These are phyloP conservation scores for Fomitopsis schrenkii DNA, from an alignment of 1,284 basidiomycete species.

Conservation along the genomic window DNA sequence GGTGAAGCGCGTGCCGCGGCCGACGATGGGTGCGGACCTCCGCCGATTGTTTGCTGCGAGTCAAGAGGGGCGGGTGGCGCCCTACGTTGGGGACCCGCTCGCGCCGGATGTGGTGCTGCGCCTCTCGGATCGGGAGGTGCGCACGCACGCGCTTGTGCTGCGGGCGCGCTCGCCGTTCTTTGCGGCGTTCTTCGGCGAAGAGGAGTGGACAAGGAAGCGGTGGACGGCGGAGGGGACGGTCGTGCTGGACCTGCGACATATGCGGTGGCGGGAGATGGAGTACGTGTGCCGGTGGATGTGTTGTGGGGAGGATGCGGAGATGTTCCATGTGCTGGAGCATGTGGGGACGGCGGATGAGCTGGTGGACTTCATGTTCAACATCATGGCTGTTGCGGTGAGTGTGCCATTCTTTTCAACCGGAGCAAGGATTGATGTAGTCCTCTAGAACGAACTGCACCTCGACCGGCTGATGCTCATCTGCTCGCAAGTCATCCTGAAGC, in stretches of 20 bases:
- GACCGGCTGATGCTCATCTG: slow-evolving; percentile 85
- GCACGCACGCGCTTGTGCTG: slow-evolving; percentile 73
- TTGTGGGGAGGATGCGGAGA: slow-evolving; percentile 67
- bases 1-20: slow-evolving; percentile 42
- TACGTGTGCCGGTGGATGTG: slow-evolving; percentile 82
- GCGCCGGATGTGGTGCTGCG: slow-evolving; percentile 73
- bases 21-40: slow-evolving; percentile 50
- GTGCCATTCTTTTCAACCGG: not conserved
- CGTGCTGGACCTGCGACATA: slow-evolving; percentile 68
- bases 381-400: slow-evolving; percentile 81
- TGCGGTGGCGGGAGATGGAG: slow-evolving; percentile 73
- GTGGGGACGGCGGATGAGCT: slow-evolving; percentile 70
- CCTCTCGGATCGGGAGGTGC: slow-evolving; percentile 67
- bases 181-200: slow-evolving; percentile 79
- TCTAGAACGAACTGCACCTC: slow-evolving; percentile 84
- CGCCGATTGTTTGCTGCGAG: slow-evolving; percentile 32
- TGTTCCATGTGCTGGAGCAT: slow-evolving; percentile 78
- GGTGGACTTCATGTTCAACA: slow-evolving; percentile 85
- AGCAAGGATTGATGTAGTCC: not conserved
- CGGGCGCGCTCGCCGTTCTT: slow-evolving; percentile 87
- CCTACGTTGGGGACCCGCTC: slow-evolving; percentile 22
- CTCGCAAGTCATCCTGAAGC: slow-evolving; percentile 67
- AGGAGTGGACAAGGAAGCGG: slow-evolving; percentile 74
- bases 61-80: slow-evolving; percentile 5
- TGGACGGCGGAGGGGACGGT: slow-evolving; percentile 56